Evolutionary conservation across 495 filamentous ascomycete genomes (phyloP).

Genomic region (Physcia stellaris): DNA sequence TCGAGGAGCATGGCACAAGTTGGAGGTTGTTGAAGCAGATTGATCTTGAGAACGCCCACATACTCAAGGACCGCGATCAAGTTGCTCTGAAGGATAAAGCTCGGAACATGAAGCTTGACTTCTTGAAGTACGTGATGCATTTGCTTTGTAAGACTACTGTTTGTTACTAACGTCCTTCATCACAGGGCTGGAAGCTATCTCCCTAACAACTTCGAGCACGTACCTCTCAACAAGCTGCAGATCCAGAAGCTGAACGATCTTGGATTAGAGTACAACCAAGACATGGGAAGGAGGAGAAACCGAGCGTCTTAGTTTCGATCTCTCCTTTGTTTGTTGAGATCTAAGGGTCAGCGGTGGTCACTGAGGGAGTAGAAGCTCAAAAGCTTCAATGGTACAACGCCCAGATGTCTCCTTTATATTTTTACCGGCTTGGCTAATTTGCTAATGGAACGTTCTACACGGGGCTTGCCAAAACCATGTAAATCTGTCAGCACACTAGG

Average conservation of each 20-base stretch:
- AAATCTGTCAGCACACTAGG: neutral
- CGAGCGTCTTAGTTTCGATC: neutral
- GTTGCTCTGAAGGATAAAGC: constrained; percentile 56
- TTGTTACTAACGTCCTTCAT: neutral
- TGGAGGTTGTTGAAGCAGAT: constrained; percentile 37
- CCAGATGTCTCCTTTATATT: neutral
- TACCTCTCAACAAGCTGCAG: constrained; percentile 9
- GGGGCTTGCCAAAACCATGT: neutral
- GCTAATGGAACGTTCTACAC: neutral
- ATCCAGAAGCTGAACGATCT: constrained; percentile 8
- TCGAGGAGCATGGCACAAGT: constrained; percentile 33
- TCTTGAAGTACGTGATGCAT: constrained; percentile 38
- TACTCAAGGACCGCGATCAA: constrained; percentile 37
- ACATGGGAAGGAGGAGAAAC: constrained; percentile 12
- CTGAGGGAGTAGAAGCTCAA: no score
- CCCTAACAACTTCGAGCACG: constrained; percentile 11
- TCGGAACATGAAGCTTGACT: constrained; percentile 45
- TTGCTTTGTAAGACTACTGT: no score
- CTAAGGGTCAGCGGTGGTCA: neutral
- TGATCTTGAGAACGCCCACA: constrained; percentile 13
- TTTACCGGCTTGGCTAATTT: neutral
- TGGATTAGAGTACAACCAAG: constrained; percentile 9
- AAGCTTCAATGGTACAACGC: neutral
- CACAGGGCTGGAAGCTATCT: constrained; percentile 8
- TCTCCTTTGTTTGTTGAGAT: neutral